Conservation (phyloP, 2,329 filamentous ascomycete species). For the Xylariales sp. region DNA sequence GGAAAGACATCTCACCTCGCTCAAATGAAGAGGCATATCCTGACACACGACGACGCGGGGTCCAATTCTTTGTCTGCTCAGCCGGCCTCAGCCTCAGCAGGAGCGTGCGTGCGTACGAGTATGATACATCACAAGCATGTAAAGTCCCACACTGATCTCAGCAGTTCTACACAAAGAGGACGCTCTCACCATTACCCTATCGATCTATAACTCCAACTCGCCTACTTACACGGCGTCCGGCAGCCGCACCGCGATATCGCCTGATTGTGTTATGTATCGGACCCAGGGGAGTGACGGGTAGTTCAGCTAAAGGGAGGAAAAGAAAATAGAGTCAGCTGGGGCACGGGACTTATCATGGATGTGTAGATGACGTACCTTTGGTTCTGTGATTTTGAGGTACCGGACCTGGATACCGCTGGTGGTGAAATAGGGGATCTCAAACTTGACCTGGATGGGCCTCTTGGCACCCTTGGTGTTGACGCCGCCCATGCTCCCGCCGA, state of each 20-base stretch:
- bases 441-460: constrained; percentile 97
- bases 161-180: constrained; percentile 25
- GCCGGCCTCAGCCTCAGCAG: neutral
- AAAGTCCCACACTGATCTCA: constrained; percentile 3
- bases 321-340: constrained; percentile 29
- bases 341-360: neutral
- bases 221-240: constrained; percentile 79
- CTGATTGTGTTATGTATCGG: constrained; percentile 97
- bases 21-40: neutral
- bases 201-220: constrained; percentile 30
- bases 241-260: constrained; percentile 93
- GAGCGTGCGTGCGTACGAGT: neutral
- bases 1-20: neutral
- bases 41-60: neutral
- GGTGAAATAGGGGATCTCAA: constrained; percentile 99
- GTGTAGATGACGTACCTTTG: constrained; percentile 77
- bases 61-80: constrained; percentile 1
- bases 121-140: constrained; percentile 43
- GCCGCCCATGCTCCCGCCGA: constrained; percentile 96
- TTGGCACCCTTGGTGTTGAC: constrained; percentile 88
- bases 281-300: constrained; percentile 98
- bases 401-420: constrained; percentile 98
- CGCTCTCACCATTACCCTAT: constrained; percentile 41
- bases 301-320: constrained; percentile 77
- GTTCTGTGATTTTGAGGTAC: constrained; percentile 99